Conservation (phyloP, 768 basidiomycete genomes). For the Mycena amicta region DNA sequence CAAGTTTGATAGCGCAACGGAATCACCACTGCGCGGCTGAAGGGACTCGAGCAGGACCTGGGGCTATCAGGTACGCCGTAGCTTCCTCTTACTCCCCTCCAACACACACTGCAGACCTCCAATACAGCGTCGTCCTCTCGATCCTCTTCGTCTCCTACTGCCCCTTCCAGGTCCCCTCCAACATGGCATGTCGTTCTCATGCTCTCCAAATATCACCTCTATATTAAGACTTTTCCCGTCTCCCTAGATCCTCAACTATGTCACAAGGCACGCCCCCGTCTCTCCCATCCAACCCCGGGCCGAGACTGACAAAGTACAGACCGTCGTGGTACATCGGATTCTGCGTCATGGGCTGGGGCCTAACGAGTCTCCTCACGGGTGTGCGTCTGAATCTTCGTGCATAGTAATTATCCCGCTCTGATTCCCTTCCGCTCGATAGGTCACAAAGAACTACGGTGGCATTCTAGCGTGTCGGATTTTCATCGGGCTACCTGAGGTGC, state of each 20-base stretch:
- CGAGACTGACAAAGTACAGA: slow-evolving; percentile 30
- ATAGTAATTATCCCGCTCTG: not conserved
- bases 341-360: slow-evolving; percentile 65
- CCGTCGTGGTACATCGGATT: slow-evolving; percentile 64
- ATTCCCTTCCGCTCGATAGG: slow-evolving; percentile 31
- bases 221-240: not conserved
- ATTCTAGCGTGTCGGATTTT: slow-evolving; percentile 62
- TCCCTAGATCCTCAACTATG: slow-evolving; percentile 53
- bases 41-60: slow-evolving; percentile 54
- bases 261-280: slow-evolving; percentile 45
- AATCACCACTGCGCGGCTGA: slow-evolving; percentile 50
- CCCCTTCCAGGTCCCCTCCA: slow-evolving; percentile 67
- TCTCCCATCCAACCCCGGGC: not conserved
- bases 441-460: slow-evolving; percentile 56
- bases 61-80: slow-evolving; percentile 40
- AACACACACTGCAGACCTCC: slow-evolving; percentile 39
- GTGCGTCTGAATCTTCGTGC: slow-evolving; percentile 34
- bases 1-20: slow-evolving; percentile 42
- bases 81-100: not conserved
- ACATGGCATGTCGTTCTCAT: slow-evolving; percentile 48
- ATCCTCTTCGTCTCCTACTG: slow-evolving; percentile 61
- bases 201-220: not conserved
- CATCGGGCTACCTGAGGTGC: slow-evolving; percentile 63
- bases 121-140: slow-evolving; percentile 55
- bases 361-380: slow-evolving; percentile 65